phyloP scores from a whole-genome alignment of 176 grass and related monocot genomes.

The Poa pratensis region DNA sequence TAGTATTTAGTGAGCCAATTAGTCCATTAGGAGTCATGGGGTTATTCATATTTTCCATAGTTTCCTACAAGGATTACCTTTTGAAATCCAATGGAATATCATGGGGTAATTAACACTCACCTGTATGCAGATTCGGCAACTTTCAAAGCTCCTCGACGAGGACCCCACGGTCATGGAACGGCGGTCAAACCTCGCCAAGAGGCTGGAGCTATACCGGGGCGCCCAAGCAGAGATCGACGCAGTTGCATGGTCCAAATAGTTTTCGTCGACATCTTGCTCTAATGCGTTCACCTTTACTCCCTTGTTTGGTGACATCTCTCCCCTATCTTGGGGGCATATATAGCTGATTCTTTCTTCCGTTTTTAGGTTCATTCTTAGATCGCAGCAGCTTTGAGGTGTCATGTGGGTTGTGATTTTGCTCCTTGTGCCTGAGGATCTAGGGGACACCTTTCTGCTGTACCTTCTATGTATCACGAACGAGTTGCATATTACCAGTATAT shows the following conservation, averaged over 20 bases:
- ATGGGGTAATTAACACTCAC: not conserved
- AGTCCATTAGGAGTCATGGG: not conserved
- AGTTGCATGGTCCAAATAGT: conserved; percentile 86
- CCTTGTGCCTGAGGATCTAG: conserved; percentile 60
- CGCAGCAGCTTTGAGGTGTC: conserved; percentile 35
- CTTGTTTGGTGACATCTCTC: conserved; percentile 46
- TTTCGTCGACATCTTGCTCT: conserved; percentile 3
- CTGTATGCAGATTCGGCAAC: conserved; percentile 74
- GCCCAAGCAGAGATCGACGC: conserved; percentile 87
- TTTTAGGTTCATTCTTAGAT: conserved; percentile 55
- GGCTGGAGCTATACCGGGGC: conserved; percentile 79
- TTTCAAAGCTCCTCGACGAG: conserved; percentile 82
- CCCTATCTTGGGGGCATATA: conserved; percentile 48
- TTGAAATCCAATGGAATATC: not conserved
- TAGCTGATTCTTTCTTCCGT: conserved; percentile 51
- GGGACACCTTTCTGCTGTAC: conserved; percentile 39
- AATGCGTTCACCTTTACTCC: conserved; percentile 31
- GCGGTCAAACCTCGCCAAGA: conserved; percentile 76
- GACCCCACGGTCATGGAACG: conserved; percentile 88
- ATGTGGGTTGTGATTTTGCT: conserved; percentile 53
- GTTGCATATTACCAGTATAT: conserved; percentile 36
- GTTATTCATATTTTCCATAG: not conserved
- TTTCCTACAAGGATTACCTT: not conserved
- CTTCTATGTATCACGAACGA: conserved; percentile 45
- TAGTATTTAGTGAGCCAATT: not conserved